phyloP scores from a whole-genome alignment of 2,329 filamentous ascomycete genomes.

The Colletotrichum sp. region DNA sequence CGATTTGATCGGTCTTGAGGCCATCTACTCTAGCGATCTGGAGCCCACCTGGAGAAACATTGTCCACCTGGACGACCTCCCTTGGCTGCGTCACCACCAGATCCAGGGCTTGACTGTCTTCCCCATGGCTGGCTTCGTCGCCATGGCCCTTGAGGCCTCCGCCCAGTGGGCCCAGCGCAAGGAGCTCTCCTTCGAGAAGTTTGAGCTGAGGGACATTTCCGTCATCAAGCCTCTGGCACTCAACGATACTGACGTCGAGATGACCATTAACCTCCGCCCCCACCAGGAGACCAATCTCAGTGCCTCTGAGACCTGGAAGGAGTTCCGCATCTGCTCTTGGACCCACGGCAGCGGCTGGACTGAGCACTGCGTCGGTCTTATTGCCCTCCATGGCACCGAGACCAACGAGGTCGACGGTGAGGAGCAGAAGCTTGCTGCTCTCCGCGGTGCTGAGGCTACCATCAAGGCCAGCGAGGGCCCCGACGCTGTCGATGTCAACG shows the following conservation, averaged over 20 bases:
- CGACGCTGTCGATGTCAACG: conserved; percentile 25
- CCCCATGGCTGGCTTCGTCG: conserved; percentile 57
- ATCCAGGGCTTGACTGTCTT: conserved; percentile 63
- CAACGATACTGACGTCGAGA: conserved; percentile 53
- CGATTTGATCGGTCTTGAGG: conserved; percentile 51
- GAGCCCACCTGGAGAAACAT: conserved; percentile 56
- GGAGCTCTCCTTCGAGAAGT: conserved; percentile 40
- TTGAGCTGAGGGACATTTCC: conserved; percentile 51
- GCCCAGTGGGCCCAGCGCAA: conserved; percentile 22
- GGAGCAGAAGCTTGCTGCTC: conserved; percentile 26
- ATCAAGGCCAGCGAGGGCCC: conserved; percentile 31
- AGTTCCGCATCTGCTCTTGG: conserved; percentile 63
- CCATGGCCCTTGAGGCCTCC: conserved; percentile 57
- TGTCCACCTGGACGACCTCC: conserved; percentile 50
- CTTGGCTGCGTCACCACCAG: conserved; percentile 63
- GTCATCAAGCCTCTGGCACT: conserved; percentile 52
- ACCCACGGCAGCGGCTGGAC: conserved; percentile 57
- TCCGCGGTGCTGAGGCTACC: conserved; percentile 32
- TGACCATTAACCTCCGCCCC: conserved; percentile 50
- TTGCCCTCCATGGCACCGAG: conserved; percentile 42
- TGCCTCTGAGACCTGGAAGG: conserved; percentile 54
- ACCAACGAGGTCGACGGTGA: conserved; percentile 44
- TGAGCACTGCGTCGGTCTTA: conserved; percentile 61
- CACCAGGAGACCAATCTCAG: conserved; percentile 44
- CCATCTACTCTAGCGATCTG: conserved; percentile 46